Evolutionary conservation across 2,329 filamentous ascomycete genomes (phyloP), one percentile per base, ranked within the genome.

Genomic region (Pseudogymnoascus sp.): DNA sequence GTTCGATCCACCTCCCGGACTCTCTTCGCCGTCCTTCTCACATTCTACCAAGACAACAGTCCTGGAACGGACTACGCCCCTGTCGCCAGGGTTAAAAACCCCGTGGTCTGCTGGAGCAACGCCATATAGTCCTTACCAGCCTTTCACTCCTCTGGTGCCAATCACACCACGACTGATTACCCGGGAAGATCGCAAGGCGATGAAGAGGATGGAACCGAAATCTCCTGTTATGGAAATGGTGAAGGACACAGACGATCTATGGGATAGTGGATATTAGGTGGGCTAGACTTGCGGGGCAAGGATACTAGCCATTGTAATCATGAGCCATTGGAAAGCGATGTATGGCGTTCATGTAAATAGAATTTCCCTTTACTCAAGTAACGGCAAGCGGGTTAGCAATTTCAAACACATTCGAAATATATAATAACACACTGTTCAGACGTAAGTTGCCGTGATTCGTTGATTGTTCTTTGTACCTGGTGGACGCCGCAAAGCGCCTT

Each of bases 71-170:
- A 77, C 75, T 2, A 58, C 59, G 22, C 81, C 82, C 1, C 69
- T 83, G 62, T 84, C 83, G 2, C 85, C 86, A 0, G 74, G 75
- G 19, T 78, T 84, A 23, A 82, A 82, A 52, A 88, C 85, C 2
- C 89, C 88, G 0, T 83, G 78, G 72, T 85, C 82, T 1, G 84
- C 82, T 4, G 80, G 78, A 22, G 80, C 84, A 1, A 82, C 86
- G 22, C 89, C 89, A 1, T 92, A 92, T 73, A 85, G 84, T 62
- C 88, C 90, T 0, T 93, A 92, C 68, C 90, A 92, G 77, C 90
- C 90, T 0, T 90, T 87, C 71, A 89, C 87, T 5, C 88, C 89
- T 1, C 79, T 90, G 58, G 82, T 91, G 60, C 90, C 90, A 1
- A 84, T 92, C 58, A 92, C 90, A 30, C 89, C 90, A n/a, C 84